Conservation (phyloP, 768 basidiomycete species). For the Pleurotus eryngii region DNA sequence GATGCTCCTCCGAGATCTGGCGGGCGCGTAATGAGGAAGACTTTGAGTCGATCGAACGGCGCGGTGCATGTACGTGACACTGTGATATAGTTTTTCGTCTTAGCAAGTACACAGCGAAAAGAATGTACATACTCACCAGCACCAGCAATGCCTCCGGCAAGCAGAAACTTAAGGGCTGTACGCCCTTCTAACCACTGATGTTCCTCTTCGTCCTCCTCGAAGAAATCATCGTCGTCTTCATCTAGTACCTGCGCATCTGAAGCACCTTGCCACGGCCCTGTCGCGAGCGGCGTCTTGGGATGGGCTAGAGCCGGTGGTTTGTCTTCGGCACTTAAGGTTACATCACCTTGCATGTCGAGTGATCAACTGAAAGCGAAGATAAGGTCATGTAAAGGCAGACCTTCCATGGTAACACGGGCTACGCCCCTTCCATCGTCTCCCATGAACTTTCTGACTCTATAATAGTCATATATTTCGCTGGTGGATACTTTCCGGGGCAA, state of each 20-base stretch:
- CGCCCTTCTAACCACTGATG: conserved; percentile 61
- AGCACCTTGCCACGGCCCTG: neutral
- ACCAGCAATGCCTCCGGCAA: conserved; percentile 93
- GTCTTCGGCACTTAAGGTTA: conserved; percentile 75
- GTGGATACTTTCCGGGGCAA: conserved; percentile 79
- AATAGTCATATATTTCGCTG: conserved; percentile 83
- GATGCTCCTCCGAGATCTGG: conserved; percentile 64
- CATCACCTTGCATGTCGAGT: conserved; percentile 54
- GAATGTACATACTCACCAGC: conserved; percentile 58
- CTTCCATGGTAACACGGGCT: conserved; percentile 87
- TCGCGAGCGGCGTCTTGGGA: neutral
- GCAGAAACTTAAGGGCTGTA: conserved; percentile 82
- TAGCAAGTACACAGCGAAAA: conserved; percentile 29
- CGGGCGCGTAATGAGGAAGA: conserved; percentile 90
- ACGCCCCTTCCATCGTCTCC: conserved; percentile 76
- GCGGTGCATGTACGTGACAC: conserved; percentile 97
- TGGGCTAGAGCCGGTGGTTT: conserved; percentile 40
- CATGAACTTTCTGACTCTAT: conserved; percentile 63
- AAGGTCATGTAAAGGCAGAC: conserved; percentile 32
- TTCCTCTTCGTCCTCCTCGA: conserved; percentile 60
- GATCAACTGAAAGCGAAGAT: conserved; percentile 3
- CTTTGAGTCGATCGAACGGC: conserved; percentile 94
- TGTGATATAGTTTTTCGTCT: conserved; percentile 25
- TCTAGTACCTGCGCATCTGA: conserved; percentile 38
- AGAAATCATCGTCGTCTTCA: conserved; percentile 41